Evolutionary conservation across 2,329 filamentous ascomycete genomes (phyloP), one percentile per base, ranked within the genome.

Genomic region (Nigrospora osmanthi): DNA sequence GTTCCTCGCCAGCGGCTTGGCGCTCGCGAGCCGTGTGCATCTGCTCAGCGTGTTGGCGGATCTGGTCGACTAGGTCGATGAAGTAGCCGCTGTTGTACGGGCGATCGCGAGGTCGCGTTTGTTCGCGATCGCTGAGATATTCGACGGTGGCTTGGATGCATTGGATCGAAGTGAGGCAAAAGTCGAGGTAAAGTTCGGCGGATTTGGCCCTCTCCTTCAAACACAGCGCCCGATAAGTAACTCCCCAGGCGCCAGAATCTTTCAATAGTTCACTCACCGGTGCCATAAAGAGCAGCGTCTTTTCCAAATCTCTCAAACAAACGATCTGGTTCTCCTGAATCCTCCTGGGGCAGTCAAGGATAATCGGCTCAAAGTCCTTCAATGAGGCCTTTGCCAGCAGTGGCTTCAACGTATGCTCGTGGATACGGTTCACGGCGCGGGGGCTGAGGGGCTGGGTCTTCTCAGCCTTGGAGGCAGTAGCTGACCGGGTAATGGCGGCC

Each of bases 31-130:
- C 80, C 54, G 83, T 82, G 52, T 84, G 83, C 58, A 96, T 81
- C 63, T 93, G 87, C 58, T 83, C 80, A 49, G 89, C 90, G 79
- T 95, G 95, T 63, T 88, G 80, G 63, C 83, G 81, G 57, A 96
- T 89, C 78, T 96, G 90, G 64, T 94, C 88, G 64, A 94, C 84
- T 49, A 97, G 82, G 71, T 97, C 91, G 70, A 96, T 85, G 64
- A 96, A 96, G 70, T 97, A 97, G 62, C 88, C 88, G 77, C 87
- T 89, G 76, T 85, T 93, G 74, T 96, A 97, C 54, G 89, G 89
- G 58, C 86, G 83, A 67, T 97, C 91, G 67, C 80, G 74, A 48
- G 87, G 85, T 63, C 88, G 81, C 54, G 84, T 83, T 70, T 91
- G 87, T 65, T 97, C 90, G 63, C 82, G 82, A 63, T 94, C 89